Conservation (phyloP, 805 yeast genomes). For the Lipomyces yamadae region DNA sequence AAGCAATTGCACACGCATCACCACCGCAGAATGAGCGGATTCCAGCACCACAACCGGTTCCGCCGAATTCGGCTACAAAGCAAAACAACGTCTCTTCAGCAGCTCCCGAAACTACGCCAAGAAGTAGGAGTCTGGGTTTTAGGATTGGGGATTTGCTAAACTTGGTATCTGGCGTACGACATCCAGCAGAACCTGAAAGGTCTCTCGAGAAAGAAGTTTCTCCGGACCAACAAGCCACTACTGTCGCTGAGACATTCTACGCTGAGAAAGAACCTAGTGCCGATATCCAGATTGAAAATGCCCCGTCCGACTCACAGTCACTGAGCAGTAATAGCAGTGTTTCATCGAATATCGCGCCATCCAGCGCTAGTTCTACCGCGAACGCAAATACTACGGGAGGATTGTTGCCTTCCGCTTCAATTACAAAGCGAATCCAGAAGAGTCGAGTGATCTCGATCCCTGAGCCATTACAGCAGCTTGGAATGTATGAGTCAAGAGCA, state of each 20-base stretch:
- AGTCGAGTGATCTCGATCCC: not conserved
- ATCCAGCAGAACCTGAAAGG: not conserved
- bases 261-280: not conserved
- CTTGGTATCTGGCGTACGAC: constrained; percentile 3
- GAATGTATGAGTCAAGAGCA: constrained; percentile 7
- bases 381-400: not conserved
- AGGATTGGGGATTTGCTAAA: not conserved
- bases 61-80: not conserved
- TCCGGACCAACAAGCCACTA: not conserved
- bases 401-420: constrained; percentile 1
- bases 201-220: not conserved
- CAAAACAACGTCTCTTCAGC: not conserved
- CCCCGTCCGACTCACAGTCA: not conserved
- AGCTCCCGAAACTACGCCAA: not conserved
- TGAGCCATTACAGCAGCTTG: not conserved
- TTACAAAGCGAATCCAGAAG: not conserved
- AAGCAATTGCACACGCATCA: not conserved
- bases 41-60: not conserved
- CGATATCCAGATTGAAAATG: not conserved
- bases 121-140: not conserved
- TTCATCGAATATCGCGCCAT: not conserved
- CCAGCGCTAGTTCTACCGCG: not conserved
- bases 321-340: not conserved
- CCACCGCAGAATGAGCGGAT: not conserved
- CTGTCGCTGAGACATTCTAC: not conserved